Percentiles rank a stretch among this genome's conserved stretches.
These are phyloP conservation scores for Camelina neglecta DNA, from an alignment of 345 rosid genomes.

Conservation along the genomic window DNA sequence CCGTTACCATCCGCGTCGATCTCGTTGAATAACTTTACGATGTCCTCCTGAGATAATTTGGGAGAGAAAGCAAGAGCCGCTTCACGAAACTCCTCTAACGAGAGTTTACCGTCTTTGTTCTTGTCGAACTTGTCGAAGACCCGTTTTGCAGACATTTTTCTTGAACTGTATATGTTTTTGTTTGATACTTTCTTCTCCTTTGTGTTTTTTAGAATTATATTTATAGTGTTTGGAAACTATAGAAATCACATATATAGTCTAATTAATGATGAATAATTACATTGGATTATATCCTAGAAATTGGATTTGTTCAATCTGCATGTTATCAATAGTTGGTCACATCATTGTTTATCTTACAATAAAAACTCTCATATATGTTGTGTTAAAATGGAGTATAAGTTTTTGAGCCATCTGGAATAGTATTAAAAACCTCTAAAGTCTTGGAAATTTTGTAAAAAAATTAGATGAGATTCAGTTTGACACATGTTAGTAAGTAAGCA, in stretches of 20 bases:
- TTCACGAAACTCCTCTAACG: constrained; percentile 20
- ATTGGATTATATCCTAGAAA: neutral
- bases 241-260: neutral
- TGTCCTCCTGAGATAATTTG: neutral
- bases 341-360: neutral
- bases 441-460: neutral
- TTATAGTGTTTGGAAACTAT: constrained; percentile 12
- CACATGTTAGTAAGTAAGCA: neutral
- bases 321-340: neutral
- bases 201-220: constrained; percentile 15
- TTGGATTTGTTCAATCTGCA: neutral
- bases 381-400: neutral
- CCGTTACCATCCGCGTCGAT: constrained; percentile 18
- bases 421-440: neutral
- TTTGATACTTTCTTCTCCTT: neutral
- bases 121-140: constrained; percentile 23
- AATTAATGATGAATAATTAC: neutral
- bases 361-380: neutral
- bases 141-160: constrained; percentile 1
- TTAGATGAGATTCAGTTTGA: neutral
- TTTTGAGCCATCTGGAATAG: neutral
- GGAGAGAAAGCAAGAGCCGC: constrained; percentile 1
- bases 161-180: neutral
- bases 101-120: constrained; percentile 25
- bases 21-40: neutral